Percentiles rank a stretch among this genome's conserved stretches.
Evolutionary conservation across 305 asterid species (phyloP).

Genomic region (Salvia sclarea): DNA sequence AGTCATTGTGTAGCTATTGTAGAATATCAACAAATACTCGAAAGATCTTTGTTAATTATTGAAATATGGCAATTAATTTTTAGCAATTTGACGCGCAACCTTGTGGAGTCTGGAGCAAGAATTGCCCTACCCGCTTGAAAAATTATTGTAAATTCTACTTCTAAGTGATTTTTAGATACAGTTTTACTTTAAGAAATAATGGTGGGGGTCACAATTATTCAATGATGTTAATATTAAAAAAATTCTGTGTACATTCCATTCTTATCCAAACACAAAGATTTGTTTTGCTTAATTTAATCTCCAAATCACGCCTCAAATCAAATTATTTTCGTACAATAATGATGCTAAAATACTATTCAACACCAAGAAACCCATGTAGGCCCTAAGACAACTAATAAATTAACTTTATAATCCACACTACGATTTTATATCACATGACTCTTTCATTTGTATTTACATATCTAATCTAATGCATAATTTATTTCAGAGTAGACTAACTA

Average conservation of each 20-base stretch:
- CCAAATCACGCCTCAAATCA: slow-evolving; percentile 3
- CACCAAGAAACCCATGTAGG: neutral
- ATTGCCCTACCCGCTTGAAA: too few species aligned
- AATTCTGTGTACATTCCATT: slow-evolving; percentile 18
- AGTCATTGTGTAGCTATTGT: too few species aligned
- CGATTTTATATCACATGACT: neutral
- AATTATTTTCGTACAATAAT: slow-evolving; percentile 21
- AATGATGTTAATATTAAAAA: neutral
- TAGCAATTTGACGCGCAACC: too few species aligned
- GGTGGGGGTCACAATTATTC: neutral
- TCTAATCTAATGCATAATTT: neutral
- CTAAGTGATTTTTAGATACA: too few species aligned
- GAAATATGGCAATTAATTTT: too few species aligned
- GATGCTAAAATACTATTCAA: slow-evolving; percentile 10
- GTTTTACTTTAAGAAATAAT: neutral
- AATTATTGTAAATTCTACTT: too few species aligned
- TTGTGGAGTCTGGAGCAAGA: too few species aligned
- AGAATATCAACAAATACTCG: too few species aligned
- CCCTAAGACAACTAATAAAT: neutral
- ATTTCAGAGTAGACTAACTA: neutral
- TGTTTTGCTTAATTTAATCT: neutral
- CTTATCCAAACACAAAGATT: slow-evolving; percentile 30
- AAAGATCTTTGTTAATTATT: too few species aligned
- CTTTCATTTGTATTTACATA: neutral
- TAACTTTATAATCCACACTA: neutral